phyloP scores from a whole-genome alignment of 331 rosid species.

The Malus hybrid region DNA sequence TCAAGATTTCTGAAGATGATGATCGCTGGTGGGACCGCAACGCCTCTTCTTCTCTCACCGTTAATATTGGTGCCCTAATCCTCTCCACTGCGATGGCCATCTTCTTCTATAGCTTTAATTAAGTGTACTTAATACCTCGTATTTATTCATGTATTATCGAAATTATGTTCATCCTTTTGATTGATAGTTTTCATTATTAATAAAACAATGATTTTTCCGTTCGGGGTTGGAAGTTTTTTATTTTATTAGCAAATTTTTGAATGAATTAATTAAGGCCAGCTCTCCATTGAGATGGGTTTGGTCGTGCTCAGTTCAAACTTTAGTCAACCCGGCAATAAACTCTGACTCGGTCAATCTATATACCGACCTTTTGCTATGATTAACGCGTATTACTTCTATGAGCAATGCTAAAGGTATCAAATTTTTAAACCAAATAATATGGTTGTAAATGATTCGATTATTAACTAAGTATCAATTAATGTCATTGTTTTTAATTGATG shows the following conservation, averaged over 20 bases:
- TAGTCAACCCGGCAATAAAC: no score
- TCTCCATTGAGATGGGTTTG: background rate
- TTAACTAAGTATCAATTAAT: no score
- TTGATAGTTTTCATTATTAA: background rate
- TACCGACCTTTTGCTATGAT: no score
- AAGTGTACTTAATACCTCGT: background rate
- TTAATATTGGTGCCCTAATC: background rate
- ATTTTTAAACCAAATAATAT: no score
- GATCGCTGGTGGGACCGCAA: conserved; percentile 9
- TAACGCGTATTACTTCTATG: no score
- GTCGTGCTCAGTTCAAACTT: background rate
- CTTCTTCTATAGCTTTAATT: background rate
- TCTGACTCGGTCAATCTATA: no score
- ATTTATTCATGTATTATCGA: background rate
- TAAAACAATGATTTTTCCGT: no score
- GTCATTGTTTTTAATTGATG: fast-evolving
- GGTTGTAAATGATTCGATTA: no score
- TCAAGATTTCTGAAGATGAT: background rate
- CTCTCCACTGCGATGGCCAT: background rate
- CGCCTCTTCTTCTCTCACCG: conserved; percentile 2
- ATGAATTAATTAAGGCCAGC: background rate
- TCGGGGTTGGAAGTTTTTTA: no score
- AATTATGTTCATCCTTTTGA: background rate
- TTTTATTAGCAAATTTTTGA: no score
- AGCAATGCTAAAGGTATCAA: fast-evolving